phyloP scores from a whole-genome alignment of 2,329 filamentous ascomycete genomes.

The Colletotrichum sp. region DNA sequence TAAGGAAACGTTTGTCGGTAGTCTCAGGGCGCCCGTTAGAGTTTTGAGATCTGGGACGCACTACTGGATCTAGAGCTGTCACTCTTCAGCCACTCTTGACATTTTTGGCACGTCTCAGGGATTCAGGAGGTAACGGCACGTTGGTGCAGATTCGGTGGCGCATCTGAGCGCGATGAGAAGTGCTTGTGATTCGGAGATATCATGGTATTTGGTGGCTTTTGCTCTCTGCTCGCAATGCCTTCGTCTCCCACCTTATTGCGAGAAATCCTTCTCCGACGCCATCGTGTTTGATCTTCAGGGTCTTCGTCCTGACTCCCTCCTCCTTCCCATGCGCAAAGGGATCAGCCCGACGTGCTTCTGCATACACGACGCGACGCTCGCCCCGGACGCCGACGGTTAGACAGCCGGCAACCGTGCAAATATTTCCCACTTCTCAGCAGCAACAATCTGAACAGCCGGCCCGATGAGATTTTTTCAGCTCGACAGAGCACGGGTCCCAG shows the following conservation, averaged over 20 bases:
- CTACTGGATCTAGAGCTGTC: slow-evolving; percentile 1
- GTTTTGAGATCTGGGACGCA: background rate
- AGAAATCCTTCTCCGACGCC: background rate
- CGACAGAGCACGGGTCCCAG: background rate
- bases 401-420: background rate
- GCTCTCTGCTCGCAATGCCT: background rate
- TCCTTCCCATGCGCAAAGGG: background rate
- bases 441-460: background rate
- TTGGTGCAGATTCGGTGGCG: background rate
- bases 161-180: background rate
- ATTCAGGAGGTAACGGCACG: background rate
- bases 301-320: background rate
- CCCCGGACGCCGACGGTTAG: background rate
- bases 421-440: background rate
- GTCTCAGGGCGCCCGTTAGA: background rate
- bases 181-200: background rate
- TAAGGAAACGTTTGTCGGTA: background rate
- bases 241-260: background rate
- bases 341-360: background rate
- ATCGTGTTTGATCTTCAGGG: background rate
- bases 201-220: background rate
- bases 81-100: background rate
- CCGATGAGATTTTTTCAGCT: background rate
- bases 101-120: background rate
- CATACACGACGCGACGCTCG: background rate